Conservation (phyloP, 2,329 filamentous ascomycete species). For the Nemania diffusa region DNA sequence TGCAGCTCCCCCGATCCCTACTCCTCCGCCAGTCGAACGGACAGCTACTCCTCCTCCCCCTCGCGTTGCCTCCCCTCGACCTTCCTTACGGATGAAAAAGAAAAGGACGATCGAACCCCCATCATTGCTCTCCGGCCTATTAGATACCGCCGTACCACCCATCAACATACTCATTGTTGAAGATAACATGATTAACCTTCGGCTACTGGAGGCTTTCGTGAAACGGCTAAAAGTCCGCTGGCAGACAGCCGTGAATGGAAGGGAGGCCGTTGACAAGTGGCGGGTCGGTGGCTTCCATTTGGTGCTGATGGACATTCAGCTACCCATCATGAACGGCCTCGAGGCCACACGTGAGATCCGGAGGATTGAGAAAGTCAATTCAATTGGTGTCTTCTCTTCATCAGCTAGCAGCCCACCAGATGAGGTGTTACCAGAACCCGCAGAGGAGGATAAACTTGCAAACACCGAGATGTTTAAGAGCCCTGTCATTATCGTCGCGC, state of each 20-base stretch:
- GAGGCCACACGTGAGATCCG: slow-evolving; percentile 96
- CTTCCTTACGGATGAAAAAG: slow-evolving; percentile 61
- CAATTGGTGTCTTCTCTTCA: slow-evolving; percentile 90
- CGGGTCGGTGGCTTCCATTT: slow-evolving; percentile 91
- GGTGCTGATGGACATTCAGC: slow-evolving; percentile 97
- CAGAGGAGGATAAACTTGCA: slow-evolving; percentile 74
- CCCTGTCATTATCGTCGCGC: slow-evolving; percentile 95
- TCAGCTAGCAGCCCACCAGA: slow-evolving; percentile 66
- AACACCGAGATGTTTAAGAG: slow-evolving; percentile 85
- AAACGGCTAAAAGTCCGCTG: slow-evolving; percentile 94
- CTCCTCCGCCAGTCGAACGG: slow-evolving; percentile 64
- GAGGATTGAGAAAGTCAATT: slow-evolving; percentile 87
- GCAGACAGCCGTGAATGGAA: slow-evolving; percentile 96
- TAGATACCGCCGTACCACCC: slow-evolving; percentile 87
- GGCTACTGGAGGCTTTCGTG: slow-evolving; percentile 93
- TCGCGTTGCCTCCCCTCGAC: slow-evolving; percentile 59
- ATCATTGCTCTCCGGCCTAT: slow-evolving; percentile 68
- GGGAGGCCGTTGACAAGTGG: slow-evolving; percentile 94
- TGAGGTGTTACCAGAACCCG: slow-evolving; percentile 59
- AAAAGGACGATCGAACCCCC: slow-evolving; percentile 60
- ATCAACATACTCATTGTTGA: slow-evolving; percentile 98
- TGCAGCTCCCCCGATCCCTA: slow-evolving; percentile 62
- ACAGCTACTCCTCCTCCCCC: slow-evolving; percentile 65
- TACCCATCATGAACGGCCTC: slow-evolving; percentile 95
- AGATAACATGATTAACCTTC: slow-evolving; percentile 97